Evolutionary conservation across 345 rosid genomes (phyloP).

Genomic region (Populus nigra): DNA sequence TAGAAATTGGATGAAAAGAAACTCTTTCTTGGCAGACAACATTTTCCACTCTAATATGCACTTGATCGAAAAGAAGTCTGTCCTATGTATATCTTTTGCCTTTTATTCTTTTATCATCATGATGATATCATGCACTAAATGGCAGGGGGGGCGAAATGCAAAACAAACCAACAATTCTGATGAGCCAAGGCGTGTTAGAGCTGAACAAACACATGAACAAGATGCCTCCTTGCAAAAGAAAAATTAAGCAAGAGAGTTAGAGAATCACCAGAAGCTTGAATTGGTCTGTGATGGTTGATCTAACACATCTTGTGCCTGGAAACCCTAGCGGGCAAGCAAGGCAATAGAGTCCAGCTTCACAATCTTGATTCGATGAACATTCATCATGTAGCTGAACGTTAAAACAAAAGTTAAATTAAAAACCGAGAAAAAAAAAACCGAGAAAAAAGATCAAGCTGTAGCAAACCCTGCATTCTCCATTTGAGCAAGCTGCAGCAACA

Average conservation of each 20-base stretch:
- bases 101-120: neutral
- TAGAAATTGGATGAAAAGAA: neutral
- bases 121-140: neutral
- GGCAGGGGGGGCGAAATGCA: neutral
- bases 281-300: conserved; percentile 49
- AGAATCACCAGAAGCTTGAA: conserved; percentile 57
- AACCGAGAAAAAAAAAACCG: neutral
- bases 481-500: conserved; percentile 18
- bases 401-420: neutral
- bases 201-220: neutral
- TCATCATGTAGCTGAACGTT: conserved; percentile 43
- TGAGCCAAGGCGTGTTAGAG: neutral
- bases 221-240: neutral
- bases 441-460: too few species aligned
- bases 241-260: neutral
- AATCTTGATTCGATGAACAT: conserved; percentile 58
- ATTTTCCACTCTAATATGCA: neutral
- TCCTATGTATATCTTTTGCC: neutral
- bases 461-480: conserved; percentile 51
- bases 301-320: conserved; percentile 52
- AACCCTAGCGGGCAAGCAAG: conserved; percentile 48
- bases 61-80: neutral
- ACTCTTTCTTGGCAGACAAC: neutral
- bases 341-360: conserved; percentile 58
- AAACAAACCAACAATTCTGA: neutral